A percentile compares a stretch with the other conserved stretches of the same genome.
Conservation (phyloP, 305 asterid genomes). For the Fraxinus dipetala region DNA sequence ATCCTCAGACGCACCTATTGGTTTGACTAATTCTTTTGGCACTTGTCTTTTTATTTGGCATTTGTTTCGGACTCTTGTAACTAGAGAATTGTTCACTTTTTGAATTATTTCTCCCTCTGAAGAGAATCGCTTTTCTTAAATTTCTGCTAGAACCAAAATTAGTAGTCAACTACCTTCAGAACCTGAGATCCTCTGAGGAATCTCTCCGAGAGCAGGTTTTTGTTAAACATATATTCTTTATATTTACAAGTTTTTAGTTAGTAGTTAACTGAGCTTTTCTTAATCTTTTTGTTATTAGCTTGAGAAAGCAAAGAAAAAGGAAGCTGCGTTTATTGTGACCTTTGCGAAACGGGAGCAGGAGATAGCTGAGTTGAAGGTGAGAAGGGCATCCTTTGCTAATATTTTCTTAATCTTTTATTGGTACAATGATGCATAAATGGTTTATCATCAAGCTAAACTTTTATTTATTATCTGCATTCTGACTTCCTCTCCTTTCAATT, state of each 20-base stretch:
- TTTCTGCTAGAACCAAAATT: slow-evolving; percentile 65
- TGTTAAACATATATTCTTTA: background rate
- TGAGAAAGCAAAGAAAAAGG: slow-evolving; percentile 91
- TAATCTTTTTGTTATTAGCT: slow-evolving; percentile 42
- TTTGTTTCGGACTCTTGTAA: slow-evolving; percentile 2
- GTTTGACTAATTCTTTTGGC: slow-evolving; percentile 32
- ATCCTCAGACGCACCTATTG: slow-evolving; percentile 68
- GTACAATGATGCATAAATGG: background rate
- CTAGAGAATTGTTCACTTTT: background rate
- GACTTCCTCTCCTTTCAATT: slow-evolving; percentile 16
- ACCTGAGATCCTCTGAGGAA: slow-evolving; percentile 83
- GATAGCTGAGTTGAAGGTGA: slow-evolving; percentile 94
- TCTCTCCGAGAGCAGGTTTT: slow-evolving; percentile 86
- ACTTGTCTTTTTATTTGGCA: slow-evolving; percentile 1
- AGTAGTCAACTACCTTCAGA: slow-evolving; percentile 71
- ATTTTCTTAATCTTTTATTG: background rate
- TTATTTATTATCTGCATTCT: background rate
- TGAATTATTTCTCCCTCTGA: slow-evolving; percentile 13
- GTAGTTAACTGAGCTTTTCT: slow-evolving; percentile 10
- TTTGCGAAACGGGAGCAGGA: slow-evolving; percentile 98
- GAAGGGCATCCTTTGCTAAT: slow-evolving; percentile 4
- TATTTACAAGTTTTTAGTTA: slow-evolving; percentile 7
- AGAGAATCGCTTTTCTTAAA: slow-evolving; percentile 7
- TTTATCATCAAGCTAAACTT: background rate
- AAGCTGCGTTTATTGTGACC: slow-evolving; percentile 93